phyloP scores from a whole-genome alignment of 345 rosid genomes.

The Brassica cretica region DNA sequence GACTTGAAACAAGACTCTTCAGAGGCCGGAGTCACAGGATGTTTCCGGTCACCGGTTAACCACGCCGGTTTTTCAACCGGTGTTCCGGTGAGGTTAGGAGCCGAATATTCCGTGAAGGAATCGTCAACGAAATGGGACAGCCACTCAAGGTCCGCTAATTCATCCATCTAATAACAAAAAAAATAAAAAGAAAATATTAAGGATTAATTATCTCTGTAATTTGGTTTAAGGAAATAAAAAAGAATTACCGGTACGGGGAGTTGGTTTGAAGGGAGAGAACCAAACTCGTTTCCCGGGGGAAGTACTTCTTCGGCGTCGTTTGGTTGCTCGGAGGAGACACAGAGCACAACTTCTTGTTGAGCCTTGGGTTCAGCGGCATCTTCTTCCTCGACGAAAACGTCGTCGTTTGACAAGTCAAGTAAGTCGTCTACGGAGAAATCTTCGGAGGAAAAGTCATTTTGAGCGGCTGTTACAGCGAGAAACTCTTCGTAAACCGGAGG shows the following conservation, averaged over 20 bases:
- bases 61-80: conserved; percentile 36
- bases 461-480: conserved; percentile 36
- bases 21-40: conserved; percentile 31
- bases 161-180: conserved; percentile 62
- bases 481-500: conserved; percentile 47
- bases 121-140: conserved; percentile 93
- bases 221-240: background rate
- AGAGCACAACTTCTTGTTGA: conserved; percentile 29
- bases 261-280: conserved; percentile 53
- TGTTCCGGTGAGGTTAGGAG: conserved; percentile 49
- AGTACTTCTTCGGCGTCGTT: conserved; percentile 23
- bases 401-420: conserved; percentile 76
- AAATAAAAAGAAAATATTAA: background rate
- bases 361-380: conserved; percentile 24
- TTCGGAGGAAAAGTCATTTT: conserved; percentile 48
- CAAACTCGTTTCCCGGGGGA: conserved; percentile 29
- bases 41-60: conserved; percentile 31
- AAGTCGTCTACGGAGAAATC: conserved; percentile 78
- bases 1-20: conserved; percentile 41
- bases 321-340: conserved; percentile 31
- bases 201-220: background rate
- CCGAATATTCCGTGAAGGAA: conserved; percentile 58
- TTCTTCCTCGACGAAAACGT: conserved; percentile 49
- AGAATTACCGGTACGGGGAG: conserved; percentile 63
- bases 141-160: conserved; percentile 80